Percentiles rank a stretch among this genome's conserved stretches.
These are phyloP conservation scores for Fusarium buharicum DNA, from an alignment of 2,329 filamentous ascomycete species.

Conservation along the genomic window DNA sequence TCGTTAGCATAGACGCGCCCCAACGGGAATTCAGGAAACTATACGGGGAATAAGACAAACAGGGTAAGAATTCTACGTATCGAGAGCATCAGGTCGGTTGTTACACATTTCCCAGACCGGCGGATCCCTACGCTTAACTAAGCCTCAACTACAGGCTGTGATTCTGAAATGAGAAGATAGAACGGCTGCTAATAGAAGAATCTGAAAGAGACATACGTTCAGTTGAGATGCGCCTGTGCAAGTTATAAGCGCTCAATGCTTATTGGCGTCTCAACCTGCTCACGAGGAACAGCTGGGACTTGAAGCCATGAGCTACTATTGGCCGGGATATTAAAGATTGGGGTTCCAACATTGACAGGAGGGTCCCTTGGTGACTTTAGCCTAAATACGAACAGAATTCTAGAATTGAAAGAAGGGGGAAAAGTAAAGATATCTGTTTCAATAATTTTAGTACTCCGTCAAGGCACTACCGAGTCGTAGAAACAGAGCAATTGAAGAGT, in stretches of 20 bases:
- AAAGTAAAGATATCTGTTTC: neutral
- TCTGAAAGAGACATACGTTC: neutral
- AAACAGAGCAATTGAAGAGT: neutral
- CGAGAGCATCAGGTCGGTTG: neutral
- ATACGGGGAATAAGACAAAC: slow-evolving; percentile 3
- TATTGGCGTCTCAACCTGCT: slow-evolving; percentile 37
- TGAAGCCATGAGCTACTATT: slow-evolving; percentile 27
- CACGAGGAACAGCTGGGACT: slow-evolving; percentile 27
- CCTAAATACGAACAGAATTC: slow-evolving; percentile 30
- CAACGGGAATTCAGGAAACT: slow-evolving; percentile 21
- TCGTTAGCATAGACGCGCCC: slow-evolving; percentile 23
- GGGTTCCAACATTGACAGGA: neutral
- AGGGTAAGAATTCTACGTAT: neutral
- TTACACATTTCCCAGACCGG: neutral
- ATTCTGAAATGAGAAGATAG: neutral
- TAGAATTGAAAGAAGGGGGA: slow-evolving; percentile 9
- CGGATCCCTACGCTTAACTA: slow-evolving; percentile 2
- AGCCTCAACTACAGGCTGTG: slow-evolving; percentile 7
- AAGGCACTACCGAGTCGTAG: too few relatives aligned
- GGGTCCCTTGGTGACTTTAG: slow-evolving; percentile 28
- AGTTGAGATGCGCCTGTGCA: too few relatives aligned
- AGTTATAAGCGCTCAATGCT: slow-evolving; percentile 40
- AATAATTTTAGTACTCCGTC: neutral
- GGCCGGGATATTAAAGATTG: slow-evolving; percentile 28
- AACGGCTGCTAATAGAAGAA: neutral